Conservation (phyloP, 2,329 filamentous ascomycete genomes). For the Colletotrichum paranaense region DNA sequence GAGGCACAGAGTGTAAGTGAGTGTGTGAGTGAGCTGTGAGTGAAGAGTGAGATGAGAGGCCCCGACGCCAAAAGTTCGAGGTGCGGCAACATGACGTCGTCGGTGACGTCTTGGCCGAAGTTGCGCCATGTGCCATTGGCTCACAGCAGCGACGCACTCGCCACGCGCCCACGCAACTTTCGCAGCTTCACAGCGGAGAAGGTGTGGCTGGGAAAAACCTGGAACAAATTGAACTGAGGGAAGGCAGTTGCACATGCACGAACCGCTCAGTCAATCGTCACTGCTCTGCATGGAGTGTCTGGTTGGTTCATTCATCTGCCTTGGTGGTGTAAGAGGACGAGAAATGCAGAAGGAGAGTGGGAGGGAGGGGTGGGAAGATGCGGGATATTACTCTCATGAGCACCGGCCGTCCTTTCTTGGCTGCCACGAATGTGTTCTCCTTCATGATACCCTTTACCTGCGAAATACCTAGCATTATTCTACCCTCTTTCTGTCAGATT, state of each 20-base stretch:
- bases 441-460: neutral
- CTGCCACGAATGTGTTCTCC: neutral
- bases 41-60: neutral
- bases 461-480: neutral
- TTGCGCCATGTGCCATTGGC: constrained; percentile 19
- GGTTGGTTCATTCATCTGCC: neutral
- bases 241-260: constrained; percentile 12
- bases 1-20: neutral
- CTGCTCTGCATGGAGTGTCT: constrained; percentile 5
- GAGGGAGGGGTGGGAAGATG: neutral
- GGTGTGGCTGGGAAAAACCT: constrained; percentile 37
- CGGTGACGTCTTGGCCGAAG: constrained; percentile 31
- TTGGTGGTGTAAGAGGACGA: neutral
- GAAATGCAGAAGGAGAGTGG: neutral
- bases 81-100: constrained; percentile 33
- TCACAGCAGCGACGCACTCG: constrained; percentile 25
- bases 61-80: neutral
- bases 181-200: neutral
- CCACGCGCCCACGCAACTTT: constrained; percentile 20
- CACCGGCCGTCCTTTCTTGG: neutral
- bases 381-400: neutral
- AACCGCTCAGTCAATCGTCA: constrained; percentile 31
- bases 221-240: constrained; percentile 2
- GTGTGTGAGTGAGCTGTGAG: neutral
- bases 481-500: neutral